Evolutionary conservation across 257 asterid genomes (phyloP).

Genomic region (Salvia splendens): DNA sequence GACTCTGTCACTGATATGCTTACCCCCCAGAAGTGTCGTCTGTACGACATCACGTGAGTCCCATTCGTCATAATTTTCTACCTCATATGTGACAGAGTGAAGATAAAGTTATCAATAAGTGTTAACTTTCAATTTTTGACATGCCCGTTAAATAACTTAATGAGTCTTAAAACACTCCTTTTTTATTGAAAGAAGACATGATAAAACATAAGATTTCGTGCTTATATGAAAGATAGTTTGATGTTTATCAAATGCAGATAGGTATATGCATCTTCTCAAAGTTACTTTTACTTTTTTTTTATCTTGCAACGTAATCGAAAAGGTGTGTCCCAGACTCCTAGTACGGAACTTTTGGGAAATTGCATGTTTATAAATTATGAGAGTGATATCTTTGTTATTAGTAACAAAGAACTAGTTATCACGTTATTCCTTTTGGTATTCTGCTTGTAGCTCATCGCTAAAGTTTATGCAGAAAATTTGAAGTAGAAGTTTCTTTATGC

Average conservation of each 20-base stretch:
- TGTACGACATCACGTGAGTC: constrained; percentile 78
- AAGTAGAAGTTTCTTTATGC: neutral
- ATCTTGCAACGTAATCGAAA: neutral
- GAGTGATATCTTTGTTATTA: neutral
- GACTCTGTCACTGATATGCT: constrained; percentile 50
- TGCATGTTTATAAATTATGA: neutral
- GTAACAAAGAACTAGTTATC: neutral
- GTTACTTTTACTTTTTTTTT: neutral
- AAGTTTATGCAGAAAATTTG: constrained; percentile 7
- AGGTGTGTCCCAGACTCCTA: neutral
- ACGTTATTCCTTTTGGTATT: constrained; percentile 1
- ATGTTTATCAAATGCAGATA: constrained; percentile 2
- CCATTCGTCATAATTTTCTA: constrained; percentile 18
- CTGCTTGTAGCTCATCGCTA: neutral
- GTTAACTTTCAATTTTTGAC: neutral
- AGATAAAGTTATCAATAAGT: too few relatives aligned
- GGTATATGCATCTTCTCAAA: neutral
- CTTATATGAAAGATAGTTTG: neutral
- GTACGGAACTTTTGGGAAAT: constrained; percentile 5
- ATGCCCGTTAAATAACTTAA: constrained; percentile 3
- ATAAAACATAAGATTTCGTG: constrained; percentile 4
- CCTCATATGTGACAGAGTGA: constrained; percentile 9
- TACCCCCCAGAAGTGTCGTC: constrained; percentile 74
- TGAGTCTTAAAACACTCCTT: constrained; percentile 4
- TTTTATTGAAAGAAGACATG: constrained; percentile 7